Evolutionary conservation across 495 filamentous ascomycete genomes (phyloP).

Genomic region (Gamarada debralockiae): DNA sequence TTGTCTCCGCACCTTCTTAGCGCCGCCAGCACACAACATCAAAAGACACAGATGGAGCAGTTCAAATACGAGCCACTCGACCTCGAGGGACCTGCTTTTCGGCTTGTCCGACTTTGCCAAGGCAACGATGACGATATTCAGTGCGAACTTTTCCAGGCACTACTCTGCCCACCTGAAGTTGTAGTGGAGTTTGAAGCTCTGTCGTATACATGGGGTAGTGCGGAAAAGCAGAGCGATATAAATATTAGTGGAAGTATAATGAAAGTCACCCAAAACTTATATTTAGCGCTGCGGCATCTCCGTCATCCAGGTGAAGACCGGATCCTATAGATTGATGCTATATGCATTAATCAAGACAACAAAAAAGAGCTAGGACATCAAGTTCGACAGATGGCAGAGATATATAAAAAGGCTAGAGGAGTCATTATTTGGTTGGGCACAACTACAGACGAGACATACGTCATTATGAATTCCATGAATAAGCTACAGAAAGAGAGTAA

Average conservation of each 20-base stretch:
- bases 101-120: slow-evolving; percentile 9
- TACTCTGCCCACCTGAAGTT: not conserved
- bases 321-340: slow-evolving; percentile 17
- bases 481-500: not conserved
- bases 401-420: slow-evolving; percentile 16
- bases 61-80: slow-evolving; percentile 9
- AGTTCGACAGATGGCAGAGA: slow-evolving; percentile 16
- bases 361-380: slow-evolving; percentile 17
- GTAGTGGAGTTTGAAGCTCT: slow-evolving; percentile 1
- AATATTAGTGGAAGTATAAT: slow-evolving; percentile 4
- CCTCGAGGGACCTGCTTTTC: slow-evolving; percentile 3
- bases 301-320: slow-evolving; percentile 6
- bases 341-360: no score
- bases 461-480: slow-evolving; percentile 11
- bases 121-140: slow-evolving; percentile 1
- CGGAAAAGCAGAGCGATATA: not conserved
- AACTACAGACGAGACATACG: not conserved
- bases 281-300: slow-evolving; percentile 7
- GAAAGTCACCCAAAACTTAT: slow-evolving; percentile 16
- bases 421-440: slow-evolving; percentile 12
- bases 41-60: not conserved
- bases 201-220: not conserved
- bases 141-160: slow-evolving; percentile 17
- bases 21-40: not conserved
- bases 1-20: no score